phyloP scores from a whole-genome alignment of 768 basidiomycete genomes.

The Boletus fagicola region DNA sequence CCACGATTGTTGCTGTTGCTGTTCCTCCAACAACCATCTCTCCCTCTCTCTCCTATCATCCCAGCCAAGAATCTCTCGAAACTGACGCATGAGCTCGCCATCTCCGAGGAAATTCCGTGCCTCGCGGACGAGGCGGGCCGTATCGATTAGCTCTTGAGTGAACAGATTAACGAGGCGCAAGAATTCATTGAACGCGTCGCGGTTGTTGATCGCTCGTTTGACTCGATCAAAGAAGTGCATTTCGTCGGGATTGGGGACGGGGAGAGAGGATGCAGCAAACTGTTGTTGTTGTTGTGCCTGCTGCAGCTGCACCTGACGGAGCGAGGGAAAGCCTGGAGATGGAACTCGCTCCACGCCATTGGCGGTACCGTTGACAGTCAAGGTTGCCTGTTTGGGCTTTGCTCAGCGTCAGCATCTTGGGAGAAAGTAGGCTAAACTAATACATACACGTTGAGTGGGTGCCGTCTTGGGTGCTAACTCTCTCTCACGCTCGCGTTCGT shows the following conservation, averaged over 20 bases:
- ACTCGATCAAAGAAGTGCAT: constrained; percentile 92
- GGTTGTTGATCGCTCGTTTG: constrained; percentile 64
- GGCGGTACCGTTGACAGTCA: constrained; percentile 17
- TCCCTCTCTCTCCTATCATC: constrained; percentile 70
- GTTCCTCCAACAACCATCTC: constrained; percentile 47
- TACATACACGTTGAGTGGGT: constrained; percentile 27
- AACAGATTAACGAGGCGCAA: constrained; percentile 93
- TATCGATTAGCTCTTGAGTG: constrained; percentile 91
- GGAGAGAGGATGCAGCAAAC: constrained; percentile 16
- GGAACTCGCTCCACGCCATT: constrained; percentile 23
- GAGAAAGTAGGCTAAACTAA: neutral
- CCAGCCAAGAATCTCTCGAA: constrained; percentile 86
- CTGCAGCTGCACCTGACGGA: constrained; percentile 26
- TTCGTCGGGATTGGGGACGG: constrained; percentile 45
- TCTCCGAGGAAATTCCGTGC: constrained; percentile 74
- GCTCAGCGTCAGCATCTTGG: constrained; percentile 7
- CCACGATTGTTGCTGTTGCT: constrained; percentile 46
- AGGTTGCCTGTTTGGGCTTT: constrained; percentile 23
- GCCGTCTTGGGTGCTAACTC: constrained; percentile 27
- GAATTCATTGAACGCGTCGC: constrained; percentile 90
- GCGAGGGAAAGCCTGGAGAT: constrained; percentile 23
- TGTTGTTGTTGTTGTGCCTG: constrained; percentile 22
- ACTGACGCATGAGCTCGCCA: constrained; percentile 74
- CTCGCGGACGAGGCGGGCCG: constrained; percentile 77
- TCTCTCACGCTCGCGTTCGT: constrained; percentile 42